phyloP scores from a whole-genome alignment of 1,284 basidiomycete genomes.

The Dichomitus squalens region DNA sequence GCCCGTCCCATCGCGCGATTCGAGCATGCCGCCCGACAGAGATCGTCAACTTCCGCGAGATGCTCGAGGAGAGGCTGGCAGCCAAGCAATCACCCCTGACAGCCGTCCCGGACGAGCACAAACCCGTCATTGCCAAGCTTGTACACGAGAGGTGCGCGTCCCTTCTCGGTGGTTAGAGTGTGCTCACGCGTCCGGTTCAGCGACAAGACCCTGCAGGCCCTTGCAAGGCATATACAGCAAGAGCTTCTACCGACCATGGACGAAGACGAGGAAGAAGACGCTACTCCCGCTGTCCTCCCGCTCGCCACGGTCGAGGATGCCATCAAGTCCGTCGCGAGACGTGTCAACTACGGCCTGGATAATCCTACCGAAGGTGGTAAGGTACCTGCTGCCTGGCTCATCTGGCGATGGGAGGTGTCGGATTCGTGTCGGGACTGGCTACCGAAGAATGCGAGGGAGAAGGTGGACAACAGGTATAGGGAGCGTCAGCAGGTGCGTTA shows the following conservation, averaged over 20 bases:
- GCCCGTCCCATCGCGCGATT: neutral
- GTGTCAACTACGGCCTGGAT: constrained; percentile 78
- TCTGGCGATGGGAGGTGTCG: constrained; percentile 91
- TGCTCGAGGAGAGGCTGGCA: constrained; percentile 56
- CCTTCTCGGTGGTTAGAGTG: too few species aligned
- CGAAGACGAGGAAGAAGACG: constrained; percentile 49
- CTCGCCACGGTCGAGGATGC: constrained; percentile 57
- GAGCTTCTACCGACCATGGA: constrained; percentile 59
- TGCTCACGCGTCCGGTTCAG: constrained; percentile 38
- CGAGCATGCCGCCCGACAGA: constrained; percentile 42
- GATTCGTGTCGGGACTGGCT: constrained; percentile 61
- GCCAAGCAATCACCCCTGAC: constrained; percentile 49
- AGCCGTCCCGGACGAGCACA: constrained; percentile 66
- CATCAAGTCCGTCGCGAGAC: constrained; percentile 59
- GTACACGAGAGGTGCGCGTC: constrained; percentile 73
- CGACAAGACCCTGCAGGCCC: constrained; percentile 62
- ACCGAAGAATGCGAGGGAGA: constrained; percentile 70
- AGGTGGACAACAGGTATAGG: constrained; percentile 57
- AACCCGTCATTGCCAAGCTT: constrained; percentile 77
- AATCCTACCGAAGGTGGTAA: constrained; percentile 45
- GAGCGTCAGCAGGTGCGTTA: constrained; percentile 68
- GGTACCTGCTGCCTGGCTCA: constrained; percentile 58
- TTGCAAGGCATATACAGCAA: constrained; percentile 68
- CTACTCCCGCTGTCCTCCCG: constrained; percentile 41
- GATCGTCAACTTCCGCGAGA: constrained; percentile 72